These are phyloP conservation scores for Lolium rigidum DNA, from an alignment of 176 grass and related monocot genomes.

Conservation along the genomic window DNA sequence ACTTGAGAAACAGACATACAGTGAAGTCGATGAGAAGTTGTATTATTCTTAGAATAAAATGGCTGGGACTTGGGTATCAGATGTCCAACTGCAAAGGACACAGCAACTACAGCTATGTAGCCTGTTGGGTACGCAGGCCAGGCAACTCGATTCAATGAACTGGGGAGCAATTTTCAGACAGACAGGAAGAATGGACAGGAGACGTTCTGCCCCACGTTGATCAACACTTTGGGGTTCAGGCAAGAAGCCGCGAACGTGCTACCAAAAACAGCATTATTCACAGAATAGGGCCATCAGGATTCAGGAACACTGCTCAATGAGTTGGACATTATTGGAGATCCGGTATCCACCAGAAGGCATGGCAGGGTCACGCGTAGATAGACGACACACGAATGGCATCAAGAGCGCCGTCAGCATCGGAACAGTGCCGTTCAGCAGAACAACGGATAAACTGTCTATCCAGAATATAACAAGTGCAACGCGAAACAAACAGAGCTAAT, in stretches of 20 bases:
- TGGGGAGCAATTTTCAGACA: constrained; percentile 13
- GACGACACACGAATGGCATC: constrained; percentile 14
- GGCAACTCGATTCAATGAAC: constrained; percentile 32
- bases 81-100: constrained; percentile 48
- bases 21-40: constrained; percentile 10
- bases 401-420: neutral
- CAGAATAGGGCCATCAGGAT: neutral
- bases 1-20: neutral
- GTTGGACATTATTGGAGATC: constrained; percentile 32
- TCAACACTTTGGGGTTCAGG: constrained; percentile 34
- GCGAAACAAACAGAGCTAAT: neutral
- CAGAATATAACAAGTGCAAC: neutral
- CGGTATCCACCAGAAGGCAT: constrained; percentile 43
- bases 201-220: constrained; percentile 37
- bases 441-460: neutral
- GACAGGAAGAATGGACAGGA: constrained; percentile 49
- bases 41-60: constrained; percentile 15
- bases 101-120: constrained; percentile 31
- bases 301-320: constrained; percentile 17
- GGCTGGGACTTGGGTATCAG: constrained; percentile 34
- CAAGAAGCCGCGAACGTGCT: constrained; percentile 36
- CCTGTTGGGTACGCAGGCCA: constrained; percentile 38
- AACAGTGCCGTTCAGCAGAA: neutral
- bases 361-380: neutral
- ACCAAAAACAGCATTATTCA: constrained; percentile 46